phyloP scores from a whole-genome alignment of 2,329 filamentous ascomycete genomes.

The Neonectria faginata region DNA sequence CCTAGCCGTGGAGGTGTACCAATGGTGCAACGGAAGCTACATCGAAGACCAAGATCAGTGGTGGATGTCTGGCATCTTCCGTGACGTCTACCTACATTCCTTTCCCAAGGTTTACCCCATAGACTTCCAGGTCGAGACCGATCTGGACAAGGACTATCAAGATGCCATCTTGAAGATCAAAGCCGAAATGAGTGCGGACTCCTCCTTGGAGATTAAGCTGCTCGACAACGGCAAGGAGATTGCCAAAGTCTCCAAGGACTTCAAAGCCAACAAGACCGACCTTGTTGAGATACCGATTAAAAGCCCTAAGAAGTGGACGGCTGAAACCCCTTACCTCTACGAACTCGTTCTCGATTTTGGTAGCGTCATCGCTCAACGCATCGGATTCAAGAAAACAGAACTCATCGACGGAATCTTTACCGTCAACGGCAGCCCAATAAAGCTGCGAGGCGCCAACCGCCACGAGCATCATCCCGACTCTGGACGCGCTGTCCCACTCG shows the following conservation, averaged over 20 bases:
- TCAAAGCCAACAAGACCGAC: constrained; percentile 15
- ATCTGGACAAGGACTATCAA: constrained; percentile 65
- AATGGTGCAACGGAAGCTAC: constrained; percentile 78
- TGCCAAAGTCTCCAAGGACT: constrained; percentile 6
- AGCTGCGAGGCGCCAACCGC: constrained; percentile 76
- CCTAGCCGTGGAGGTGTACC: constrained; percentile 76
- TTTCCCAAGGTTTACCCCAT: constrained; percentile 68
- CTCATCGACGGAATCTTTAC: constrained; percentile 70
- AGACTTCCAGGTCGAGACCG: constrained; percentile 67
- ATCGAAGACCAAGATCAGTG: constrained; percentile 80
- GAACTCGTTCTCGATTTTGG: constrained; percentile 60
- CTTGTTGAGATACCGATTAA: constrained; percentile 56
- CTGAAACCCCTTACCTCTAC: constrained; percentile 74
- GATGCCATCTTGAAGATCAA: constrained; percentile 60
- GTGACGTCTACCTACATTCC: constrained; percentile 74
- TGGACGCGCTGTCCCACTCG: constrained; percentile 71
- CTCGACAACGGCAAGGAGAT: constrained; percentile 44
- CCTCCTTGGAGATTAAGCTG: constrained; percentile 49
- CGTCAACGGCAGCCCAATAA: constrained; percentile 73
- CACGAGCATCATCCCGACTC: constrained; percentile 76
- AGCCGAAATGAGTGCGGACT: constrained; percentile 55
- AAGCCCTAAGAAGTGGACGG: constrained; percentile 73
- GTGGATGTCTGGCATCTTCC: constrained; percentile 72
- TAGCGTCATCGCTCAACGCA: constrained; percentile 49
- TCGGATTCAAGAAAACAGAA: constrained; percentile 49